Percentiles rank a stretch among this genome's conserved stretches.
phyloP scores from a whole-genome alignment of 176 grass and related monocot genomes.

The Chrysopogon serrulatus region DNA sequence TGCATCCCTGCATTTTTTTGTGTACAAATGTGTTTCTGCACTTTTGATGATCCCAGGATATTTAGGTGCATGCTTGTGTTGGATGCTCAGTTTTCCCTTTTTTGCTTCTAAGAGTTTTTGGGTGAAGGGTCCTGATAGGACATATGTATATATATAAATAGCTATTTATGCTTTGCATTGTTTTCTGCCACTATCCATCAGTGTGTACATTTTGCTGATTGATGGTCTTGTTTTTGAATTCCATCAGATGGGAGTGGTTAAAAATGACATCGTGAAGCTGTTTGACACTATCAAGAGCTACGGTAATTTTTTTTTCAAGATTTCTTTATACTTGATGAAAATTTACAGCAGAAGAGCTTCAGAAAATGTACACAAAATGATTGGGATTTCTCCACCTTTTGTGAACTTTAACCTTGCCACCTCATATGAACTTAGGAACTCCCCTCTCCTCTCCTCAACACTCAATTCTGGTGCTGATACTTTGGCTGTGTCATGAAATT shows the following conservation, averaged over 20 bases:
- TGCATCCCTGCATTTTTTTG: not conserved
- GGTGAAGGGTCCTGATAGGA: not conserved
- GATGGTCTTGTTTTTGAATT: conserved; percentile 14
- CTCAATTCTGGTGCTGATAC: not conserved
- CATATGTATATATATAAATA: not conserved
- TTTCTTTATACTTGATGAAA: not conserved
- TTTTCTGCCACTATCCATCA: not conserved
- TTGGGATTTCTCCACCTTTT: not conserved
- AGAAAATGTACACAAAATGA: not conserved
- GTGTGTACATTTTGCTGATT: not conserved
- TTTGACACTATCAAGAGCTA: conserved; percentile 89
- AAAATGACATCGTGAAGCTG: conserved; percentile 87
- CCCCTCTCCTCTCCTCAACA: not conserved
- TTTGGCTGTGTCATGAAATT: not conserved
- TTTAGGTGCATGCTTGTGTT: not conserved
- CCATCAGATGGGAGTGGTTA: conserved; percentile 74
- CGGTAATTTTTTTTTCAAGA: conserved; percentile 41
- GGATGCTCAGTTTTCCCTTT: not conserved
- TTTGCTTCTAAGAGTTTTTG: not conserved
- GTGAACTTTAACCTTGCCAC: not conserved
- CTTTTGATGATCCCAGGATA: not conserved
- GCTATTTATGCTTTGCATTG: conserved; percentile 1
- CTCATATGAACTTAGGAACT: not conserved
- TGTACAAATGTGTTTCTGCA: not conserved
- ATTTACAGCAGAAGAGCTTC: conserved; percentile 2